Conservation (phyloP, 2,329 filamentous ascomycete genomes). For the Hyphodiscus sp. region DNA sequence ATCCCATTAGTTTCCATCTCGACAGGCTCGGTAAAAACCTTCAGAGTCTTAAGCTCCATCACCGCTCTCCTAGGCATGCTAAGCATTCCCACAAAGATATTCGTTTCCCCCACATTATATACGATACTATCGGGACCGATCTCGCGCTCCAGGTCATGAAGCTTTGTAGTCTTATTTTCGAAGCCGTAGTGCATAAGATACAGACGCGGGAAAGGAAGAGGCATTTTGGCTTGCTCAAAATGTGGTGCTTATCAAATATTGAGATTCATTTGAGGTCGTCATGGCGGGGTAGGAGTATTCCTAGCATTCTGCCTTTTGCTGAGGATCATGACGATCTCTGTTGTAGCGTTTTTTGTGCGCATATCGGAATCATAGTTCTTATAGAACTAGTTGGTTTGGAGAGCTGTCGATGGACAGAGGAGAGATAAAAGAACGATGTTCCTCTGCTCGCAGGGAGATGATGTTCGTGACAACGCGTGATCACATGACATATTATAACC, state of each 20-base stretch:
- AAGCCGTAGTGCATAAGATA: not conserved
- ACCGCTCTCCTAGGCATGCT: not conserved
- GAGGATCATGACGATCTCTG: not conserved
- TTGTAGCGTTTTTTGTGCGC: not conserved
- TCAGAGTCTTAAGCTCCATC: not conserved
- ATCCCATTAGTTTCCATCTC: not conserved
- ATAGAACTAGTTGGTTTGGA: no score
- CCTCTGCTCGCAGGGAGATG: no score
- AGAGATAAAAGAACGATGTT: no score
- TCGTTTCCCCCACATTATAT: not conserved
- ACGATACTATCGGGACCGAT: not conserved
- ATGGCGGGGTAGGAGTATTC: not conserved
- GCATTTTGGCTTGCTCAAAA: not conserved
- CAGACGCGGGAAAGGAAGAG: not conserved
- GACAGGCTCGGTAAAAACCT: not conserved
- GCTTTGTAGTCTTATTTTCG: not conserved
- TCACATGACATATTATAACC: no score
- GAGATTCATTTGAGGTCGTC: no score
- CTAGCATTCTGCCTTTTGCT: not conserved
- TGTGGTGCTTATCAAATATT: no score
- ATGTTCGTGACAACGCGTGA: no score
- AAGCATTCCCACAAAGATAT: not conserved
- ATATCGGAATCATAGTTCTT: no score
- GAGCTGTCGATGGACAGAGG: no score
- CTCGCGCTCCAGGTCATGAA: not conserved